phyloP scores from a whole-genome alignment of 768 basidiomycete genomes.

The Trametes coccinea region DNA sequence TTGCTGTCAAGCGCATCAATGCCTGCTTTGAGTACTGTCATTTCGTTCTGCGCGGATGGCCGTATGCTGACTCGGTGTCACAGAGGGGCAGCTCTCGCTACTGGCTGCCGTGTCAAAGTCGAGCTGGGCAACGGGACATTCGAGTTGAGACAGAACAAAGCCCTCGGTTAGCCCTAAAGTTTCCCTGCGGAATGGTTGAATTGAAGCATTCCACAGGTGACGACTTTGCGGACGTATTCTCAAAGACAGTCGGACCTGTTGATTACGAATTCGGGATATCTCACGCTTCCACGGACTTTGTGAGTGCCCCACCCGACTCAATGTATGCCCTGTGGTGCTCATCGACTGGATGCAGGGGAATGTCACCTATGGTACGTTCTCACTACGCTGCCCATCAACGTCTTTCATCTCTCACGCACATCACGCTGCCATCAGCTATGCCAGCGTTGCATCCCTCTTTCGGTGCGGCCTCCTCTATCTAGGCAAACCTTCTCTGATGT shows the following conservation, averaged over 20 bases:
- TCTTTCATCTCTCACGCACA: background rate
- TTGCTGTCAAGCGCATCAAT: constrained; percentile 57
- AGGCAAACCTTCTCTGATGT: background rate
- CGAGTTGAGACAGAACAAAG: constrained; percentile 70
- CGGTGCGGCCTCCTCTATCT: constrained; percentile 32
- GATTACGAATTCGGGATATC: constrained; percentile 69
- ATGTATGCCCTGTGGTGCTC: background rate
- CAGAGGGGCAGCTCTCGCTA: constrained; percentile 69
- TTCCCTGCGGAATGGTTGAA: background rate
- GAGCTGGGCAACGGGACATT: constrained; percentile 36
- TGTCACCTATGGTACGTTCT: constrained; percentile 62
- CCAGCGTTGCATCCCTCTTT: constrained; percentile 78
- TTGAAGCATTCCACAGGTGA: constrained; percentile 42
- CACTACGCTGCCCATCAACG: background rate
- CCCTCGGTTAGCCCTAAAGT: constrained; percentile 44
- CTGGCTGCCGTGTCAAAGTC: constrained; percentile 57
- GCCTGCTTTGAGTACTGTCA: constrained; percentile 66
- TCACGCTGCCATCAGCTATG: constrained; percentile 38
- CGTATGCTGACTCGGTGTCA: background rate
- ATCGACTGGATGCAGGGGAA: constrained; percentile 52
- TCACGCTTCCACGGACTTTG: constrained; percentile 81
- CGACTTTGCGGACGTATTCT: constrained; percentile 62
- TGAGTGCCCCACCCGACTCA: constrained; percentile 38
- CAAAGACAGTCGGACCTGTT: constrained; percentile 60
- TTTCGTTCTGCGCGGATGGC: background rate